Conservation (phyloP, 169 alveolate genomes). For the Plasmodium blacklocki region DNA sequence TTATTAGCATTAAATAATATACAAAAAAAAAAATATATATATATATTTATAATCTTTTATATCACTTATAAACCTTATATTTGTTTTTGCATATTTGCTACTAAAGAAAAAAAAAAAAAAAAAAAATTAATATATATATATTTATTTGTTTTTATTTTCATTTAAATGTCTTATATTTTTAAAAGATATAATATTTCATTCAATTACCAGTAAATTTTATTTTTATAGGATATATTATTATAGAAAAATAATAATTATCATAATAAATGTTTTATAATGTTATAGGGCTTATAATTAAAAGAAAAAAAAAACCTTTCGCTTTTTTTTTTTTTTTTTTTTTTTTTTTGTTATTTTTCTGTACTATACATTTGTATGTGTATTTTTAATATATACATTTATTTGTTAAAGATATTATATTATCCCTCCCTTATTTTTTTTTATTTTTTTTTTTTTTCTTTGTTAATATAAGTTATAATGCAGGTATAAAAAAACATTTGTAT, state of each 20-base stretch:
- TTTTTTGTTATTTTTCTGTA: slow-evolving; percentile 7
- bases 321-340: slow-evolving; percentile 12
- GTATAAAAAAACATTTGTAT: too few species aligned
- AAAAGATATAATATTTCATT: too few species aligned
- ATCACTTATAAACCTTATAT: too few species aligned
- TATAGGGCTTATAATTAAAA: slow-evolving; percentile 14
- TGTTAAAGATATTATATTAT: too few species aligned
- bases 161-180: not conserved
- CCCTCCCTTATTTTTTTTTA: not conserved
- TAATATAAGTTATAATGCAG: too few species aligned
- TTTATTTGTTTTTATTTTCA: not conserved
- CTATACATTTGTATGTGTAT: not conserved
- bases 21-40: too few species aligned
- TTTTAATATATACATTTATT: not conserved
- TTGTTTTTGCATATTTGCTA: slow-evolving; percentile 18
- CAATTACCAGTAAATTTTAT: too few species aligned
- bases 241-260: slow-evolving; percentile 12
- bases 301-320: not conserved
- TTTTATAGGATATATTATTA: too few species aligned
- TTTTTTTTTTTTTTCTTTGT: not conserved
- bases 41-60: too few species aligned
- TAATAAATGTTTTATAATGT: slow-evolving; percentile 3
- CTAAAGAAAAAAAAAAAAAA: slow-evolving; percentile 14
- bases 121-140: slow-evolving; percentile 13
- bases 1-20: too few species aligned